These are phyloP conservation scores for Hyparrhenia diplandra DNA, from an alignment of 176 grass and related monocot genomes.

Conservation along the genomic window DNA sequence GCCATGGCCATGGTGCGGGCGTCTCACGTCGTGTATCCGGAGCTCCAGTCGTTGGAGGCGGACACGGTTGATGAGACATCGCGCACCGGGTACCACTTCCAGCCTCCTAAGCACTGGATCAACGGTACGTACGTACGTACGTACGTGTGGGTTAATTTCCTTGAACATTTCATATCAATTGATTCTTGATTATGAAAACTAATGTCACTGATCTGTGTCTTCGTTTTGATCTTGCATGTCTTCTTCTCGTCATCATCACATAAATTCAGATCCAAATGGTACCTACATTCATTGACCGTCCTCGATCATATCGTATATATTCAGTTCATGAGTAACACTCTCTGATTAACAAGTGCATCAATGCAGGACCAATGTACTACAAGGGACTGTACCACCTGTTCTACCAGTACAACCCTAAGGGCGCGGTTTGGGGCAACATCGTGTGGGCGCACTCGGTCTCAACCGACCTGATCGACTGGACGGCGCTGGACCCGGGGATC, in stretches of 20 bases:
- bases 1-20: not conserved
- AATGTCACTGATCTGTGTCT: not conserved
- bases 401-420: slow-evolving; percentile 83
- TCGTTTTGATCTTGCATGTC: not conserved
- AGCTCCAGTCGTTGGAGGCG: slow-evolving; percentile 25
- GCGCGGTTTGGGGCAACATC: slow-evolving; percentile 63
- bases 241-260: not conserved
- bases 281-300: not conserved
- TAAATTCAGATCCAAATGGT: not conserved
- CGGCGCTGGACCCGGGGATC: slow-evolving; percentile 43
- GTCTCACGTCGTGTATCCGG: slow-evolving; percentile 29
- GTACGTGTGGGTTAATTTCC: not conserved
- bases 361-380: slow-evolving; percentile 63
- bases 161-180: not conserved
- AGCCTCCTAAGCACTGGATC: slow-evolving; percentile 60
- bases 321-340: not conserved
- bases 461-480: slow-evolving; percentile 72
- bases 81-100: slow-evolving; percentile 62
- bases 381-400: slow-evolving; percentile 72
- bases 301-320: not conserved
- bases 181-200: not conserved
- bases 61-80: not conserved
- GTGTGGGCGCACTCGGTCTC: slow-evolving; percentile 81
- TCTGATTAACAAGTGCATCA: not conserved
- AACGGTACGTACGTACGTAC: slow-evolving; percentile 26